Conservation (phyloP, 352 stramenopile genomes). For the Halophytophthora batemanensis region DNA sequence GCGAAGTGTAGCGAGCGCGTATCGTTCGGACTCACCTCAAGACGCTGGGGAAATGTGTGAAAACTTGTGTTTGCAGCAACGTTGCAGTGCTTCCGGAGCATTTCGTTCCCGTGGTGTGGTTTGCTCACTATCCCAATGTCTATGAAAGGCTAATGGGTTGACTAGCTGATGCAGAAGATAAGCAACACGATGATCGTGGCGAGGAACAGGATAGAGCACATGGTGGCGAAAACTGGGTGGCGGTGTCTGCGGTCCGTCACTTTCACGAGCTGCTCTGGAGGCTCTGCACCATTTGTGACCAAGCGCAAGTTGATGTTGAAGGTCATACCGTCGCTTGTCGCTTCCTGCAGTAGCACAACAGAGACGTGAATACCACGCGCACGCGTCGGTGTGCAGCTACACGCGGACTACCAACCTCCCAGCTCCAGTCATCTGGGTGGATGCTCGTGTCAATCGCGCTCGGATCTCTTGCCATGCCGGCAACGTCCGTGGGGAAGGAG, state of each 20-base stretch:
- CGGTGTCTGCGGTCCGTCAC: constrained; percentile 66
- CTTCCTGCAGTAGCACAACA: constrained; percentile 2
- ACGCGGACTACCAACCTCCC: background rate
- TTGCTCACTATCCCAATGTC: too few relatives aligned
- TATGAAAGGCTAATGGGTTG: too few relatives aligned
- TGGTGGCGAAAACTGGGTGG: constrained; percentile 66
- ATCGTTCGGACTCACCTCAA: too few relatives aligned
- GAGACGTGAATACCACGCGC: background rate
- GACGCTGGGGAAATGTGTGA: too few relatives aligned
- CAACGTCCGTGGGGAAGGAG: constrained; percentile 4
- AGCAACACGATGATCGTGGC: constrained; percentile 61
- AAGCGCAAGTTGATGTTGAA: constrained; percentile 26
- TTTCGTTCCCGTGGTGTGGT: too few relatives aligned
- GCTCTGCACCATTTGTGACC: constrained; percentile 45
- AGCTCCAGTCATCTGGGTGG: constrained; percentile 45
- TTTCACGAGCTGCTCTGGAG: constrained; percentile 70
- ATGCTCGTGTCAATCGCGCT: constrained; percentile 35
- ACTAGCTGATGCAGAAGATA: constrained; percentile 49
- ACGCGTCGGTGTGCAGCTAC: background rate
- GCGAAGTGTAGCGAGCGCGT: too few relatives aligned
- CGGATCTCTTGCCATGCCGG: constrained; percentile 6
- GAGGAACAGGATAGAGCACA: constrained; percentile 68
- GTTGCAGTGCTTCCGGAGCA: too few relatives aligned
- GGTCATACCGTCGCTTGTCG: background rate
- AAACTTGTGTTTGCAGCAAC: too few relatives aligned